Conservation (phyloP, 2,329 filamentous ascomycete genomes). For the Aspergillus japonicus region DNA sequence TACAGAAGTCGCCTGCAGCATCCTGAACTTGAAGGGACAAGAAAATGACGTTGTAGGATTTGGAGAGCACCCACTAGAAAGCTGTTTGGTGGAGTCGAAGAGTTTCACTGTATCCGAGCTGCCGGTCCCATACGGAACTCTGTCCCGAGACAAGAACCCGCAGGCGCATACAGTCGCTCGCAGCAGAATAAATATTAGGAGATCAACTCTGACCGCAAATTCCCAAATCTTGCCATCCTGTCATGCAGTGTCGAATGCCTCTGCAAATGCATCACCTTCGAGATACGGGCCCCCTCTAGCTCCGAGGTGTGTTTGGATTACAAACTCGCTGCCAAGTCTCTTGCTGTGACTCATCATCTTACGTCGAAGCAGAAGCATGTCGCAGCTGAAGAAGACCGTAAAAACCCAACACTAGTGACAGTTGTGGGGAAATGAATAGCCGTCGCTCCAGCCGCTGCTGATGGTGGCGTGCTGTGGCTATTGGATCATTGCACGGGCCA, state of each 20-base stretch:
- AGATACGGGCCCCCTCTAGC: neutral
- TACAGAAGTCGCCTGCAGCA: neutral
- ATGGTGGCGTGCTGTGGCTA: neutral
- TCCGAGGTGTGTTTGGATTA: neutral
- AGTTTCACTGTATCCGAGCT: constrained; percentile 1
- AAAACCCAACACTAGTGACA: neutral
- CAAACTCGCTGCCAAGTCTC: neutral
- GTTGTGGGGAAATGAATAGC: neutral
- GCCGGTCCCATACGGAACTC: constrained; percentile 2
- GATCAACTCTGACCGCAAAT: neutral
- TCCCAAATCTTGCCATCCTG: neutral
- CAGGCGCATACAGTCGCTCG: neutral
- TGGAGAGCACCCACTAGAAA: constrained; percentile 4
- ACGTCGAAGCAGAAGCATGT: neutral
- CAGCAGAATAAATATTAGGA: neutral
- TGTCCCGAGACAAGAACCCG: neutral
- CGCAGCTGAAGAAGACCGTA: neutral
- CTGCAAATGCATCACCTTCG: neutral
- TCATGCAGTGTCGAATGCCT: neutral
- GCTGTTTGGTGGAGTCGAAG: constrained; percentile 3
- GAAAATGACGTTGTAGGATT: constrained; percentile 3
- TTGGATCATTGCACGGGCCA: constrained; percentile 1
- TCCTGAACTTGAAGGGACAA: neutral
- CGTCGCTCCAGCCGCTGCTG: neutral
- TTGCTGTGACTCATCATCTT: neutral